phyloP scores from a whole-genome alignment of 2,329 filamentous ascomycete species.

The Drechslerella dactyloides region DNA sequence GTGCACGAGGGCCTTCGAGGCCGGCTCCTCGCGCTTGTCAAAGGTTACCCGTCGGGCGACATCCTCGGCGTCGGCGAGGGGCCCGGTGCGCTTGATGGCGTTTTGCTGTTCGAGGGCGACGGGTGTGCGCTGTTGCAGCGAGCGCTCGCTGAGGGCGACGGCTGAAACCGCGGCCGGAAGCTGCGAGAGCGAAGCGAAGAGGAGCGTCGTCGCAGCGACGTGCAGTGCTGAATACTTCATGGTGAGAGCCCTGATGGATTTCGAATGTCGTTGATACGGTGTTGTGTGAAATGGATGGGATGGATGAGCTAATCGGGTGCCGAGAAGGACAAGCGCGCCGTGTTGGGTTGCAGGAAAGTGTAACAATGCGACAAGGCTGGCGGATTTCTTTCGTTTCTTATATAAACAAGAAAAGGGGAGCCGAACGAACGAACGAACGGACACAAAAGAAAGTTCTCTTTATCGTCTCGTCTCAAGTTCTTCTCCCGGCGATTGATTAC shows the following conservation, averaged over 20 bases:
- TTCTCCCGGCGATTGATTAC: too few species aligned
- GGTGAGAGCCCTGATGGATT: constrained; percentile 1
- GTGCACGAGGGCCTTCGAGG: constrained; percentile 7
- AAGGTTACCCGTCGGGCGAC: constrained; percentile 24
- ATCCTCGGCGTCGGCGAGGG: constrained; percentile 18
- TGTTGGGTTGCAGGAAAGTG: constrained; percentile 21
- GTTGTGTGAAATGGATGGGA: not conserved
- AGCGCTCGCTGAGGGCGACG: constrained; percentile 15
- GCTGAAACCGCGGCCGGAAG: constrained; percentile 24
- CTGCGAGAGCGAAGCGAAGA: constrained; percentile 11
- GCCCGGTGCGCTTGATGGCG: constrained; percentile 20
- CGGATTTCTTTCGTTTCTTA: not conserved
- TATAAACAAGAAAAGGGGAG: not conserved
- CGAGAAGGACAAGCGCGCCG: not conserved
- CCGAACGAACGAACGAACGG: too few species aligned
- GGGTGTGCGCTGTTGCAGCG: constrained; percentile 25
- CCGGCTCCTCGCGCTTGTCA: constrained; percentile 17
- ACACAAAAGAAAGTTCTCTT: too few species aligned
- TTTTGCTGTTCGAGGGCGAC: constrained; percentile 22
- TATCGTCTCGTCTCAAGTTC: too few species aligned
- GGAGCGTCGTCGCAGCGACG: constrained; percentile 22
- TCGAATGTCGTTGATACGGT: constrained; percentile 1
- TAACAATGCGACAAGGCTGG: constrained; percentile 9
- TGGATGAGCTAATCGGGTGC: not conserved
- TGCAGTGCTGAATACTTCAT: constrained; percentile 30